Evolutionary conservation across 208 protist species (phyloP).

Genomic region (Phytomonas serpens): DNA sequence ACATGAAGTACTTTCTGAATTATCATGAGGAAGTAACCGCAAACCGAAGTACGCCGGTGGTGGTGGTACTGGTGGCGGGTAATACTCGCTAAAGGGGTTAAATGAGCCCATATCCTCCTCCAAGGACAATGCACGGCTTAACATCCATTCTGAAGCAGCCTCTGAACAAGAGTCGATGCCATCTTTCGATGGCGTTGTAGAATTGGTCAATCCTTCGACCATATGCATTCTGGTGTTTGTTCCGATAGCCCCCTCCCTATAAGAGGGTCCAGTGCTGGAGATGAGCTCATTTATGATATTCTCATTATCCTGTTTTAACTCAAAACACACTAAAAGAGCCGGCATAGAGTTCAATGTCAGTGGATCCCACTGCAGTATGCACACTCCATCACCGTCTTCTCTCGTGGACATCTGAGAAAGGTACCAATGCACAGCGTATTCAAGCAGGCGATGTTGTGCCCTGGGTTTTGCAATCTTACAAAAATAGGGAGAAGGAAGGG

Average conservation of each 20-base stretch:
- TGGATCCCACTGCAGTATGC: constrained; percentile 42
- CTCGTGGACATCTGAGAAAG: constrained; percentile 29
- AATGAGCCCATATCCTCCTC: constrained; percentile 60
- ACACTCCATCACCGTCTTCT: constrained; percentile 18
- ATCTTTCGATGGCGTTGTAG: not conserved
- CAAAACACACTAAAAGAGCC: constrained; percentile 49
- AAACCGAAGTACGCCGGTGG: constrained; percentile 13
- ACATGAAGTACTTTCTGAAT: not conserved
- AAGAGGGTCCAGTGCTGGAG: not conserved
- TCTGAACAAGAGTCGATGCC: constrained; percentile 17
- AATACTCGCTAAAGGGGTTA: constrained; percentile 64
- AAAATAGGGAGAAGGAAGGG: not conserved
- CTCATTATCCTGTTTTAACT: constrained; percentile 10
- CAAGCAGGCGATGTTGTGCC: constrained; percentile 18
- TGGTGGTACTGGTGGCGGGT: constrained; percentile 30
- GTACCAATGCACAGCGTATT: constrained; percentile 47
- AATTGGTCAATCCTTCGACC: not conserved
- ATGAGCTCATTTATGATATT: not conserved
- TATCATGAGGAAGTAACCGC: not conserved
- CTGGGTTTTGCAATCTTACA: not conserved
- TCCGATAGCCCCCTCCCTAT: not conserved
- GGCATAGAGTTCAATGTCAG: constrained; percentile 36
- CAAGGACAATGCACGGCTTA: constrained; percentile 24
- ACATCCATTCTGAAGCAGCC: constrained; percentile 28
- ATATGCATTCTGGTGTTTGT: not conserved